Percentiles rank a stretch among this genome's conserved stretches.
phyloP scores from a whole-genome alignment of 805 yeast species.

The Nakazawaea laoshanensis region DNA sequence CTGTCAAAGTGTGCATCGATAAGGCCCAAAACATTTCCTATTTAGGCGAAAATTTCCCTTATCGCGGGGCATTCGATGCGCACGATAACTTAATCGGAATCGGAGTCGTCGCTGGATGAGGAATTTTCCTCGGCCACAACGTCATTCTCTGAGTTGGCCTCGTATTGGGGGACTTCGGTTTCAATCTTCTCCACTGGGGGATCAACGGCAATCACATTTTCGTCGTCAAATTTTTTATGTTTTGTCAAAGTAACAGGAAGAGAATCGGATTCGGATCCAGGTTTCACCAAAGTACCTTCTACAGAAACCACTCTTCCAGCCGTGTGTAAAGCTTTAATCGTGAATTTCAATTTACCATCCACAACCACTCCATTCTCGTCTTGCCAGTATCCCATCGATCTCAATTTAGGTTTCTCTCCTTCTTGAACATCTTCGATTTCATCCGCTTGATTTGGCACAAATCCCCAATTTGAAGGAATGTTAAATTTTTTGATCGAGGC shows the following conservation, averaged over 20 bases:
- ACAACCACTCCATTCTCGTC: constrained; percentile 67
- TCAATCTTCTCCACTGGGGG: neutral
- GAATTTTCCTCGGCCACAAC: constrained; percentile 18
- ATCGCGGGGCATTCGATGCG: no score
- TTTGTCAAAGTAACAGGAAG: constrained; percentile 38
- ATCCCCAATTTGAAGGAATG: constrained; percentile 83
- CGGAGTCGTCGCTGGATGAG: constrained; percentile 16
- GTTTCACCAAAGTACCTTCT: constrained; percentile 74
- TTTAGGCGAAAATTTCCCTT: no score
- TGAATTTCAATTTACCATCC: constrained; percentile 77
- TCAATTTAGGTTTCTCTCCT: constrained; percentile 23
- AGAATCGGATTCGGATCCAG: constrained; percentile 46
- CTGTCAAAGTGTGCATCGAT: no score
- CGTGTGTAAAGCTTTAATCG: constrained; percentile 61
- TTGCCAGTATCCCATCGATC: constrained; percentile 80
- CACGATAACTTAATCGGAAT: constrained; percentile 7
- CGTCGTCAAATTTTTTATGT: constrained; percentile 34
- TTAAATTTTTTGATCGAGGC: constrained; percentile 81
- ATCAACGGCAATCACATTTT: constrained; percentile 7
- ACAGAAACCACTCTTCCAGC: constrained; percentile 79
- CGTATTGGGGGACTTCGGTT: constrained; percentile 17
- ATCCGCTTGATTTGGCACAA: constrained; percentile 72
- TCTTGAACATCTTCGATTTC: constrained; percentile 25
- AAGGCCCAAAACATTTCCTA: no score
- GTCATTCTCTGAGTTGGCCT: constrained; percentile 15